Evolutionary conservation across 495 filamentous ascomycete genomes (phyloP).

Genomic region (Wilcoxina mikolae): DNA sequence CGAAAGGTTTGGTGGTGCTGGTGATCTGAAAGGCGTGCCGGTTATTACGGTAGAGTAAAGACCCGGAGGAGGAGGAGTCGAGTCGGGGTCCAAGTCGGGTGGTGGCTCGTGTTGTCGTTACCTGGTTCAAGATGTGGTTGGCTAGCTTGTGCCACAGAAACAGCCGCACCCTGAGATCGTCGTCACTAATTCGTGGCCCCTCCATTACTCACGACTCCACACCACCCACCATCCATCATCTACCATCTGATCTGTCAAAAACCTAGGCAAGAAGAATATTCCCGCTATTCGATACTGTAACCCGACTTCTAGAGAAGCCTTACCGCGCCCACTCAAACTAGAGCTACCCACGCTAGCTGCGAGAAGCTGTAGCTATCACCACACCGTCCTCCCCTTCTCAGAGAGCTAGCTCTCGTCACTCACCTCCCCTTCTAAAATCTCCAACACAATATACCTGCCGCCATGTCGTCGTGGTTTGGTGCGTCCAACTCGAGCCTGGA

Average conservation of each 20-base stretch:
- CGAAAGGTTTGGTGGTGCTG: no score
- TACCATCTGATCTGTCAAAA: no score
- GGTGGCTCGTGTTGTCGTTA: no score
- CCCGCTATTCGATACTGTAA: no score
- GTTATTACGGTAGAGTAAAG: neutral
- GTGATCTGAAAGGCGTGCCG: neutral
- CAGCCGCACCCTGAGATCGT: neutral
- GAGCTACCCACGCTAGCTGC: neutral
- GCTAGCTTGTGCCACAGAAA: neutral
- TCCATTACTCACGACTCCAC: no score
- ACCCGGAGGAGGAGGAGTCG: no score
- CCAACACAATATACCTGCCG: neutral
- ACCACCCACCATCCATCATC: no score
- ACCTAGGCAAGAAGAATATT: no score
- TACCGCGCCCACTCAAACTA: no score
- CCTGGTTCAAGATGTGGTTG: no score
- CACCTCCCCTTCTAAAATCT: neutral
- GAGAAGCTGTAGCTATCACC: neutral
- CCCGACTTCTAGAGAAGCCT: no score
- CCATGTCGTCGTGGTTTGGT: constrained; percentile 82
- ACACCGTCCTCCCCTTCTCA: neutral
- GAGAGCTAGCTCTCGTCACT: neutral
- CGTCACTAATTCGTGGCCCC: neutral
- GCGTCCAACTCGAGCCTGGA: constrained; percentile 68
- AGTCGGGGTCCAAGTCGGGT: no score